Conservation (phyloP, 129 eudicot species). For the Ambrosia trifida region DNA sequence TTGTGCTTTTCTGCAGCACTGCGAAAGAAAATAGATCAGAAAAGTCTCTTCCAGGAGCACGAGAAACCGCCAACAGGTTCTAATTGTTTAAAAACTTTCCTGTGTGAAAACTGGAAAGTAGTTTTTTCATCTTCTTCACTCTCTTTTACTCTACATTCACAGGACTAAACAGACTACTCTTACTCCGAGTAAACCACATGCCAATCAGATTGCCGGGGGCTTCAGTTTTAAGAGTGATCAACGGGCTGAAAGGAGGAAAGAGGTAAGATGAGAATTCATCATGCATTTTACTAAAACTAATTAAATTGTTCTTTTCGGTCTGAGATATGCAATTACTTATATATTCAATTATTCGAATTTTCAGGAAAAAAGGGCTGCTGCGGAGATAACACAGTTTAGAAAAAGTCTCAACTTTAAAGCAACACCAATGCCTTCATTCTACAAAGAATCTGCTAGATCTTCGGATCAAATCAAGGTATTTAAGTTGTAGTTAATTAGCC, state of each 20-base stretch:
- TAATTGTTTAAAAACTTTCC: background rate
- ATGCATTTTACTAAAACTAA: background rate
- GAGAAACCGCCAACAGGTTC: slow-evolving; percentile 53
- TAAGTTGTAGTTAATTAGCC: background rate
- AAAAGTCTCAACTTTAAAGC: slow-evolving; percentile 68
- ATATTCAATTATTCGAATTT: background rate
- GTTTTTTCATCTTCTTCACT: background rate
- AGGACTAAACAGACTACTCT: slow-evolving; percentile 40
- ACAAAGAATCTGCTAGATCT: slow-evolving; percentile 41
- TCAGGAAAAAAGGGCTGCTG: slow-evolving; percentile 57
- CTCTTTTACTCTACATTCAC: slow-evolving; percentile 3
- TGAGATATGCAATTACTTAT: background rate
- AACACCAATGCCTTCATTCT: slow-evolving; percentile 76
- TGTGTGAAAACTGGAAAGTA: background rate
- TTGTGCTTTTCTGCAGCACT: slow-evolving; percentile 25
- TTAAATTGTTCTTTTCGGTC: background rate
- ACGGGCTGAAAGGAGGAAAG: slow-evolving; percentile 60
- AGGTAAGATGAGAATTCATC: slow-evolving; percentile 41
- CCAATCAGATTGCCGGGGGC: slow-evolving; percentile 29
- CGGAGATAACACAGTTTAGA: slow-evolving; percentile 46
- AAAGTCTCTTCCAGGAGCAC: slow-evolving; percentile 38
- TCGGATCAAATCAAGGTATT: slow-evolving; percentile 53
- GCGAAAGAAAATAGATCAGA: slow-evolving; percentile 36
- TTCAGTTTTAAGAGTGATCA: slow-evolving; percentile 49
- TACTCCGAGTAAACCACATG: slow-evolving; percentile 26